Base-by-base conservation (phyloP, 306 rosid species). In the Alnus rubra region DNA sequence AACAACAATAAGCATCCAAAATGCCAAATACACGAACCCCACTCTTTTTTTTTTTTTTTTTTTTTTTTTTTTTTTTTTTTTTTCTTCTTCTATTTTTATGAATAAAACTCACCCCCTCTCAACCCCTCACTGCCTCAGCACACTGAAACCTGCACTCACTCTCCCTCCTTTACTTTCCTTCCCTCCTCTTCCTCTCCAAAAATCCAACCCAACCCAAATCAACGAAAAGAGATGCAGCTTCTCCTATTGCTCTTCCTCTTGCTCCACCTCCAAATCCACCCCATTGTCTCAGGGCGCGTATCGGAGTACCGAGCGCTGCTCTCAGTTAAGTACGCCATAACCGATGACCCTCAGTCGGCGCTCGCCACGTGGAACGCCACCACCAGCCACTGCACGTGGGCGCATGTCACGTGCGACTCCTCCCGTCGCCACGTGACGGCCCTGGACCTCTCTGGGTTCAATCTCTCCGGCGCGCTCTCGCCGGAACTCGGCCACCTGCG, bases 291-390 rank as follows among this genome's bases (percentile, higher is more conserved):
- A 0, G 47, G 87, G 0, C 85, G 56, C 62, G 35, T 82, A 4
- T 82, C 97, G 1, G 88, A 93, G 33, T 84, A 89, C 83, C 86
- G 82, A 0, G 94, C 96, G 0, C 95, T 95, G 13, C 94, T 92
- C 78, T 87, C 98, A 1, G 53, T 88, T n/a, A 92, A 79, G 56
- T 11, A 81, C 53, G 45, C 88, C 84, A 69, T 95, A 45, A 56
- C 90, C 82, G 86, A 82, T 31, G 84, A 89, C 78, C 86, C 92
- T 0, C 83, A 88, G 42, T 81, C 88, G 1, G 33, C 70, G 33
- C 95, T 95, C 42, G 56, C 97, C 69, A 75, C 92, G 5, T 95
- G 98, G 98, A 89, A 82, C 15, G 62, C 87, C 76, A 71, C 91
- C 48, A 84, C 92, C 50, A 11, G 42, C 35, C 84, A 91, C 85